These are phyloP conservation scores for Primulina eburnea DNA, from an alignment of 257 asterid genomes.

Conservation along the genomic window DNA sequence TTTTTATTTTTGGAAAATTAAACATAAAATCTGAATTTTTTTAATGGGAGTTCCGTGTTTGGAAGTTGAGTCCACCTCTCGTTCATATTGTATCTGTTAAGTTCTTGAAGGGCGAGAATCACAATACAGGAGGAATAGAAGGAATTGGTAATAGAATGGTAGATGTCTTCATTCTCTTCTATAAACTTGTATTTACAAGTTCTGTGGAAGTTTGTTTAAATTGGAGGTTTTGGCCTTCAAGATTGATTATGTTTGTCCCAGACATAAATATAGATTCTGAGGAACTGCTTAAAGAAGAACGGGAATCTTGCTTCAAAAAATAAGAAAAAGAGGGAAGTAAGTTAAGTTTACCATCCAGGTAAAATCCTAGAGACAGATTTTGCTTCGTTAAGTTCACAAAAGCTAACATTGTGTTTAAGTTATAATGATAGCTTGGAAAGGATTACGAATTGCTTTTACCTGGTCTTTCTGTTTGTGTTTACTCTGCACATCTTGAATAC, in stretches of 20 bases:
- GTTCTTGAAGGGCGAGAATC: background rate
- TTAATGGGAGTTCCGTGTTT: background rate
- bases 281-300: background rate
- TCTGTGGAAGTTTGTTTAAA: background rate
- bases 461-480: too few species aligned
- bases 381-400: background rate
- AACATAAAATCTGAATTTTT: too few species aligned
- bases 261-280: background rate
- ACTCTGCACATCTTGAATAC: background rate
- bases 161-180: background rate
- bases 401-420: background rate
- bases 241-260: background rate
- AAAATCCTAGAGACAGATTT: background rate
- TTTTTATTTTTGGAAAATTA: too few species aligned
- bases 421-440: too few species aligned
- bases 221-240: background rate
- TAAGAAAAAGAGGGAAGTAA: background rate
- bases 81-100: background rate
- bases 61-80: background rate
- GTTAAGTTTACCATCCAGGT: background rate
- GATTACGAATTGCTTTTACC: too few species aligned
- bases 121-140: background rate
- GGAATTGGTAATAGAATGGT: background rate
- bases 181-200: background rate
- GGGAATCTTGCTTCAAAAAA: background rate